Evolutionary conservation across 139 green algal species (phyloP), one percentile per base, ranked within the genome.

Genomic region (Chlamydomonas applanata): DNA sequence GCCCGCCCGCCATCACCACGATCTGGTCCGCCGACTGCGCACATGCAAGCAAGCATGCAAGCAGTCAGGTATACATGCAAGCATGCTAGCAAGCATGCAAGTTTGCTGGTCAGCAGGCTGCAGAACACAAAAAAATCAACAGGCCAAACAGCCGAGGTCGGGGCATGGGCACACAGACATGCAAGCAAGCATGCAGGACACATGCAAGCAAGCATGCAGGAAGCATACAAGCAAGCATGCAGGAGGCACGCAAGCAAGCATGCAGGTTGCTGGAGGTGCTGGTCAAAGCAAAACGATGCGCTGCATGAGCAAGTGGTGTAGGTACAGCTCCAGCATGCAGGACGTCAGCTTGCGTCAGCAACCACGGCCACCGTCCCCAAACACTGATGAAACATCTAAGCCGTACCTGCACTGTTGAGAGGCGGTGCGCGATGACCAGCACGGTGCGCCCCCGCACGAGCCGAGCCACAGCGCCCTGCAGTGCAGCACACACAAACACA

Each of bases 371-470:
- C n/a, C n/a, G n/a, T n/a, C n/a, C n/a, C n/a, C n/a, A n/a, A n/a
- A n/a, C n/a, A n/a, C n/a, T n/a, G n/a, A n/a, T n/a, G n/a, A n/a
- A n/a, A n/a, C n/a, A n/a, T n/a, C n/a, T n/a, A n/a, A n/a, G n/a
- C n/a, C 33, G 13, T 72, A 84, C 81, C 88, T 91, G 85, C 27
- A 97, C 89, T 0, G 91, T 96, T 34, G 82, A 88, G 53, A 97
- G 80, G 25, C 92, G 64, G 82, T 98, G 94, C 4, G 94, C 94
- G 35, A 98, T 98, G 53, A 98, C 91, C 11, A 98, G 79, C 63
- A 95, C 89, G 0, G 94, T 98, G 45, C 93, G 85, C n/a, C 86
- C 90, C 24, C 75, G 40, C 81, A 98, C 91, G 1, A 97, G 82
- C 0, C 91, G 82, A 66, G 96, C 88, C 59, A 98, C 82, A 4